phyloP scores from a whole-genome alignment of 2,329 filamentous ascomycete species.

The Scedosporium boydii region DNA sequence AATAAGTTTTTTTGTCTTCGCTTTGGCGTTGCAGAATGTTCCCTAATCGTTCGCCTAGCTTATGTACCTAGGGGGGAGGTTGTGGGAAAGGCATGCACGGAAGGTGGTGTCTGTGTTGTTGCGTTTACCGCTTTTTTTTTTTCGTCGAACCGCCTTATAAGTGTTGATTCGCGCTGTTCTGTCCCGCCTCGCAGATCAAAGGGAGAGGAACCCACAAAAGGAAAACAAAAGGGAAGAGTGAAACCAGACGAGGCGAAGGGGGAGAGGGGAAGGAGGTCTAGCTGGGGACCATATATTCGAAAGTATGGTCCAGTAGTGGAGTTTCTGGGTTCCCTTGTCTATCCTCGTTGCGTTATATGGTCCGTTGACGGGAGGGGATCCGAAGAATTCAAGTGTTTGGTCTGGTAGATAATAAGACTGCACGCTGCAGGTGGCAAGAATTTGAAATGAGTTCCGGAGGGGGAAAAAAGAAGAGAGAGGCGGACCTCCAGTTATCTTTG shows the following conservation, averaged over 20 bases:
- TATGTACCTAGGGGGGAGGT: background rate
- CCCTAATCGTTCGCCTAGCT: background rate
- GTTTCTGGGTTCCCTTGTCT: constrained; percentile 2
- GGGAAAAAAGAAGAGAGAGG: background rate
- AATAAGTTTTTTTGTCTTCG: background rate
- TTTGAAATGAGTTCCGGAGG: background rate
- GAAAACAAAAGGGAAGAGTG: background rate
- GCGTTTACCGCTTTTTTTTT: background rate
- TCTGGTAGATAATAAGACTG: background rate
- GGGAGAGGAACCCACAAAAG: background rate
- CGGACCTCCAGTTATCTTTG: background rate
- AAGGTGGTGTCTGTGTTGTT: constrained; percentile 5
- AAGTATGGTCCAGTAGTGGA: background rate
- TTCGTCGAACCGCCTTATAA: background rate
- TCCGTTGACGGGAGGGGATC: background rate
- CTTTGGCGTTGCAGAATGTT: background rate
- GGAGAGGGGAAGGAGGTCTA: background rate
- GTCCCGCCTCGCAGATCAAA: background rate
- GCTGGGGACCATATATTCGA: constrained; percentile 2
- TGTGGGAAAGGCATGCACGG: constrained; percentile 4
- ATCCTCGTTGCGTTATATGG: background rate
- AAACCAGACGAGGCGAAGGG: background rate
- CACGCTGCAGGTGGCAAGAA: constrained; percentile 1
- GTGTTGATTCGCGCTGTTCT: constrained; percentile 3
- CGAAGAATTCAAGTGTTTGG: constrained; percentile 2